These are phyloP conservation scores for Drosera capensis DNA, from an alignment of 148 eudicot genomes.

Conservation along the genomic window DNA sequence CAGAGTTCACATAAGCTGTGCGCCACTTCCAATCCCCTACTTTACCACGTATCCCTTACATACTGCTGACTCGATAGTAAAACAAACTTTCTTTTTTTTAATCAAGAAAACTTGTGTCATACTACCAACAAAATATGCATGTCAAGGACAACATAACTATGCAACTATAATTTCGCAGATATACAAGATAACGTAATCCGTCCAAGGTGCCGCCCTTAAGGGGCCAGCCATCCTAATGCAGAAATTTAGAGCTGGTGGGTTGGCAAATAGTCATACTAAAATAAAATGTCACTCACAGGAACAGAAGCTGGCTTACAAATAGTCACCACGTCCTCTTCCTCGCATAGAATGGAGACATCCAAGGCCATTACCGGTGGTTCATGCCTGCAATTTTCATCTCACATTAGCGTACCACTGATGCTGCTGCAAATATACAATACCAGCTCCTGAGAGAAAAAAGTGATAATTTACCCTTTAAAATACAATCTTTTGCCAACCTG, in stretches of 20 bases:
- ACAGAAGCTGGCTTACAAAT: conserved; percentile 89
- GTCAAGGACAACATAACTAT: background rate
- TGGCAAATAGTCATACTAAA: no score
- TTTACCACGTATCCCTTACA: background rate
- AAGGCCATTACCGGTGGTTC: conserved; percentile 96
- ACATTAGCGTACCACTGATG: conserved; percentile 17
- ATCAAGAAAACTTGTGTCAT: no score
- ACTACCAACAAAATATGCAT: no score
- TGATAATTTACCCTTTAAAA: background rate
- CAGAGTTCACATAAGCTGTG: background rate
- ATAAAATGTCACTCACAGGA: conserved; percentile 93
- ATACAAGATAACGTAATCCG: no score
- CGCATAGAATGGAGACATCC: conserved; percentile 59
- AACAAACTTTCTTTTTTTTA: no score
- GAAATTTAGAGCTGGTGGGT: no score
- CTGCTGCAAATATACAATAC: background rate
- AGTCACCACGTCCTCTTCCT: conserved; percentile 67
- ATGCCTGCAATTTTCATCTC: conserved; percentile 55
- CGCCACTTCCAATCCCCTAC: background rate
- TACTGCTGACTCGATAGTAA: no score
- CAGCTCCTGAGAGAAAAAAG: background rate
- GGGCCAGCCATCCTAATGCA: no score
- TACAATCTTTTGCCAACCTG: conserved; percentile 51
- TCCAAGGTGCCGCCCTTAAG: no score
- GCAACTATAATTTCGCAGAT: no score